Evolutionary conservation across 805 yeast species (phyloP), one percentile per base, ranked within the genome.

Genomic region (Starmerella powellii): DNA sequence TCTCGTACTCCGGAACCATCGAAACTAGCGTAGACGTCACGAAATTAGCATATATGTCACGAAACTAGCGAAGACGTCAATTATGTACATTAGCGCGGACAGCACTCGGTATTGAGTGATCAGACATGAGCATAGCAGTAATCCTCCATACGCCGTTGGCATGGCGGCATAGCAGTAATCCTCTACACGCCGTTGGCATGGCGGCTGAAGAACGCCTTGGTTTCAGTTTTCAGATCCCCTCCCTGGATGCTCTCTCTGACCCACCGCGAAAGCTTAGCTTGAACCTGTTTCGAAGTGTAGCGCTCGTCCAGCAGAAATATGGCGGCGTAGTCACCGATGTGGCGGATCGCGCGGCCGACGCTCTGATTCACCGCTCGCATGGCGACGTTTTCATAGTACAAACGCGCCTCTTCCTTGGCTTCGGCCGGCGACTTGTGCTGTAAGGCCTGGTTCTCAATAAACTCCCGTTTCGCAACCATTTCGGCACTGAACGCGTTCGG

Each of bases 301-400:
- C 96, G 64, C 26, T 59, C 60, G 57, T 88, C 97, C 13, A 86
- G 52, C 31, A 87, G 63, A 51, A 73, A 74, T 6, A 88, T 79
- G 13, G 74, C 70, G 0, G 96, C 78, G 56, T 81, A 86, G 60
- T 88, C 97, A 32, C 71, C 69, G 20, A 70, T 71, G 58, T 87
- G 95, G 46, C 97, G 66, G 31, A 87, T 87, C 6, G 95, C 83
- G 49, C 97, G 70, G 0, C 96, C 97, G 11, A 88, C 78, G 61
- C 94, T 77, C 59, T 87, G 97, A 56, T 87, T 87, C 1, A 87
- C 85, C 0, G 94, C 81, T 40, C 86, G 74, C 91, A 88, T 80
- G 56, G 95, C 86, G 6, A 84, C 64, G 53, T 82, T 84, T 51
- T 86, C 94, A 53, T 82, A 80, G 53, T 74, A 84, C 26, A 70